Conservation (phyloP, 352 stramenopile species). For the Globisporangium apiculatum region DNA sequence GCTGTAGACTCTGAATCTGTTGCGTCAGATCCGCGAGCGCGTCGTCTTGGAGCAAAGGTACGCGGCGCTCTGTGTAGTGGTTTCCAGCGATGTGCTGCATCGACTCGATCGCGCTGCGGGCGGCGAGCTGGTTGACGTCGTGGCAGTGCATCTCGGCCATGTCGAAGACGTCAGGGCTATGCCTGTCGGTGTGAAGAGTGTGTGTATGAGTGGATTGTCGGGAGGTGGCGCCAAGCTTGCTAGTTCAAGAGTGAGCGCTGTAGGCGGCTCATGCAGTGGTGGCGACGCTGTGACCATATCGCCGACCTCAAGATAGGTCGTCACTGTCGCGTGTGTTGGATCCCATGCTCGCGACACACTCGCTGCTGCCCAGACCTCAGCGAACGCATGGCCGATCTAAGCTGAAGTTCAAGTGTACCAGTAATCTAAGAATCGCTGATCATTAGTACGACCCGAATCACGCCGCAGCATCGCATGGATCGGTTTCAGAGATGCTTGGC, state of each 20-base stretch:
- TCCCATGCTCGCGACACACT: too few species aligned
- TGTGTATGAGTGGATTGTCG: not conserved
- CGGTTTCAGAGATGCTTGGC: not conserved
- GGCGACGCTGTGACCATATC: too few species aligned
- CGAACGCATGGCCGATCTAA: too few species aligned
- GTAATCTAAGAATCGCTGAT: too few species aligned
- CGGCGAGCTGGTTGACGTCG: constrained; percentile 8
- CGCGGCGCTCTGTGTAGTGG: not conserved
- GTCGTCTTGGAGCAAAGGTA: constrained; percentile 3
- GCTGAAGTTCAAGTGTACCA: too few species aligned
- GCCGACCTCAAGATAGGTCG: too few species aligned
- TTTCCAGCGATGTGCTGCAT: not conserved
- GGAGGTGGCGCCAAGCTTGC: too few species aligned
- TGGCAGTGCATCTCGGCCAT: constrained; percentile 2
- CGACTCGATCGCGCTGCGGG: not conserved
- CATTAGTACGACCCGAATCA: not conserved
- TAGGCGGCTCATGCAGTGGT: too few species aligned
- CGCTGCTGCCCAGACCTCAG: too few species aligned
- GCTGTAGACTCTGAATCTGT: constrained; percentile 7
- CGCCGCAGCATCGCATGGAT: not conserved
- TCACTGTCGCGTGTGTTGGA: too few species aligned
- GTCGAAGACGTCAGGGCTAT: not conserved
- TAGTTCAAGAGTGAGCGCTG: too few species aligned
- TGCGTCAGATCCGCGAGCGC: constrained; percentile 4
- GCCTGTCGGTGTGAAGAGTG: not conserved